Evolutionary conservation across 2,329 filamentous ascomycete species (phyloP).

Genomic region (Aureobasidium sp.): DNA sequence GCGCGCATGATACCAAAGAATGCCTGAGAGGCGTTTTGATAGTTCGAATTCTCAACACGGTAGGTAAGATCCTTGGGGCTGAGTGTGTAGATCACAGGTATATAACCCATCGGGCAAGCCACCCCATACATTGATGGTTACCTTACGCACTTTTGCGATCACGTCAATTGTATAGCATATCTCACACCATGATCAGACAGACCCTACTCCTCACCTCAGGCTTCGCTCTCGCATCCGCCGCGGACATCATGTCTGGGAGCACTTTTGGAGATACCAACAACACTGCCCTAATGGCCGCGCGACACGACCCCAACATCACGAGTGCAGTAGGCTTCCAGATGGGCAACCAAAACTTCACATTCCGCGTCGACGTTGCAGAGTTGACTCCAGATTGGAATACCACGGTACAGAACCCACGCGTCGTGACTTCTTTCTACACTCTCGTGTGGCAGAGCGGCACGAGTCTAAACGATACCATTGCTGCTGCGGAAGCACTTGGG

Average conservation of each 20-base stretch:
- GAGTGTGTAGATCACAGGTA: not conserved
- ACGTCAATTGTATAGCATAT: not conserved
- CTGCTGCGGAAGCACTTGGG: not conserved
- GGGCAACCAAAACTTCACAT: not conserved
- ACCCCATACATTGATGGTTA: not conserved
- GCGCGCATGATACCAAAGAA: not conserved
- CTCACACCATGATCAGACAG: not conserved
- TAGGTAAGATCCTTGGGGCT: not conserved
- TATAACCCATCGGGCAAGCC: not conserved
- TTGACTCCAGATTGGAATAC: not conserved
- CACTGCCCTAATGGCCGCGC: not conserved
- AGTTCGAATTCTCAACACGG: not conserved
- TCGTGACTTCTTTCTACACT: not conserved
- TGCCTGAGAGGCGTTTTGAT: not conserved
- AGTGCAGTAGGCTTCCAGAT: not conserved
- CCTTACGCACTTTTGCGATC: not conserved
- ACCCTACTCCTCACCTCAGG: not conserved
- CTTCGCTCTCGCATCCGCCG: not conserved
- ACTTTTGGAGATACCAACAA: not conserved
- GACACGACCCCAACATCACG: not conserved
- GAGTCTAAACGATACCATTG: not conserved
- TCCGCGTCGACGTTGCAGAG: constrained; percentile 1
- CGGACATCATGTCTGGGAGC: not conserved
- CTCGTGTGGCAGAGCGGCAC: not conserved
- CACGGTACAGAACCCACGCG: not conserved